A percentile compares a stretch with the other conserved stretches of the same genome.
phyloP scores from a whole-genome alignment of 2,329 filamentous ascomycete species.

The Phoma herbarum region DNA sequence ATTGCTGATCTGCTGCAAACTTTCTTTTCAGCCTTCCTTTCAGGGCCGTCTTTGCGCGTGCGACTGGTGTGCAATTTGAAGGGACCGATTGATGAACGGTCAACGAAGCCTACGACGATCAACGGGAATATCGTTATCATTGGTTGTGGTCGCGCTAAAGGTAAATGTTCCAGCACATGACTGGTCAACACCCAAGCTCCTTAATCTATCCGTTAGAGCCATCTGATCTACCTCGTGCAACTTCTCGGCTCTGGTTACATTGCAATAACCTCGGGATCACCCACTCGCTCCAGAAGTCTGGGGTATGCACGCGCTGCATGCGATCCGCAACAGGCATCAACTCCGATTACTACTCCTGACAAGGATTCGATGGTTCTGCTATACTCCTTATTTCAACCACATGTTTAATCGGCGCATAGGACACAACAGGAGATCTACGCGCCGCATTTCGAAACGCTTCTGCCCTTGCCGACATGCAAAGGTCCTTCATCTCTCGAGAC shows the following conservation, averaged over 20 bases:
- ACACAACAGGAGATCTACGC: conserved; percentile 7
- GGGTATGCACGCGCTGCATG: conserved; percentile 22
- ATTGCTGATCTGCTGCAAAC: background rate
- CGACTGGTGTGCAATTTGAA: conserved; percentile 5
- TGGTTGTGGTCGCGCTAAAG: conserved; percentile 12
- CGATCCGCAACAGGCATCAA: conserved; percentile 36
- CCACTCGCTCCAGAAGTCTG: conserved; percentile 18
- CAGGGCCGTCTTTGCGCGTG: background rate
- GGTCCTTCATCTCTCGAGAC: background rate
- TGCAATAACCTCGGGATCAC: conserved; percentile 1
- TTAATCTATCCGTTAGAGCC: conserved; percentile 34
- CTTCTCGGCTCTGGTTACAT: conserved; percentile 14
- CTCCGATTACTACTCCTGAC: conserved; percentile 23
- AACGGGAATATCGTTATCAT: background rate
- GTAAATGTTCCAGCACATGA: conserved; percentile 23
- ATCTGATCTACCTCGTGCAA: conserved; percentile 36
- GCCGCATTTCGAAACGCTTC: conserved; percentile 10
- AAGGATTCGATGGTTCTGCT: conserved; percentile 23
- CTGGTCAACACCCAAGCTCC: conserved; percentile 28
- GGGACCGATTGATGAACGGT: background rate
- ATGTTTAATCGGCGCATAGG: conserved; percentile 7
- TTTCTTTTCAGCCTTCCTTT: background rate
- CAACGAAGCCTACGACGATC: background rate
- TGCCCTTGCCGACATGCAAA: conserved; percentile 11
- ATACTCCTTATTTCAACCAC: conserved; percentile 26